Conservation (phyloP, 768 basidiomycete genomes). For the Kondoa subrosea region DNA sequence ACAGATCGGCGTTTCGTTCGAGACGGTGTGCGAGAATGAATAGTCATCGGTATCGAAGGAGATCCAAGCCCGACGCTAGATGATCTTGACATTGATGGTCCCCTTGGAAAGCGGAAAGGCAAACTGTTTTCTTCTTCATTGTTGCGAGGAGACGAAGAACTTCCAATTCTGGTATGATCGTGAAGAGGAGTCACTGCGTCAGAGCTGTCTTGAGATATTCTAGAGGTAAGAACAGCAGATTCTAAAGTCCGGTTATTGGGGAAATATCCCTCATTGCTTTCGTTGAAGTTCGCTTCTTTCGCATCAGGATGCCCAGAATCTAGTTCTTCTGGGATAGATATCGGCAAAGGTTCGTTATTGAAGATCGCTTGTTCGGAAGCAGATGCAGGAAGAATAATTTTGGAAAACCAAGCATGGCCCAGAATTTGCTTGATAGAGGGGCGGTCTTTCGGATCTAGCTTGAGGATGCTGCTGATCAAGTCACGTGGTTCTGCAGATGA, state of each 20-base stretch:
- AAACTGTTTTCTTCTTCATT: neutral
- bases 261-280: no score
- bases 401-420: slow-evolving; percentile 65
- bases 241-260: no score
- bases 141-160: neutral
- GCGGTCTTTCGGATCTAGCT: slow-evolving; percentile 57
- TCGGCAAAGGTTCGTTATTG: slow-evolving; percentile 20
- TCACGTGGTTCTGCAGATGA: slow-evolving; percentile 58
- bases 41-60: slow-evolving; percentile 42
- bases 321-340: slow-evolving; percentile 16
- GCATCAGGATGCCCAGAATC: neutral
- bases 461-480: slow-evolving; percentile 58
- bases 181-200: no score
- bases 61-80: slow-evolving; percentile 32
- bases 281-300: neutral
- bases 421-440: slow-evolving; percentile 69
- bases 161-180: neutral
- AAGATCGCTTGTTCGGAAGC: neutral
- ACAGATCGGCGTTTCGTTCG: slow-evolving; percentile 91
- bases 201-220: no score
- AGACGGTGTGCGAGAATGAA: slow-evolving; percentile 60
- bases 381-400: slow-evolving; percentile 3
- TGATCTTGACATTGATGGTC: neutral
- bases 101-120: slow-evolving; percentile 16
- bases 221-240: no score